These are phyloP conservation scores for Lasiosphaeria ovina DNA, from an alignment of 495 filamentous ascomycete genomes.

Conservation along the genomic window DNA sequence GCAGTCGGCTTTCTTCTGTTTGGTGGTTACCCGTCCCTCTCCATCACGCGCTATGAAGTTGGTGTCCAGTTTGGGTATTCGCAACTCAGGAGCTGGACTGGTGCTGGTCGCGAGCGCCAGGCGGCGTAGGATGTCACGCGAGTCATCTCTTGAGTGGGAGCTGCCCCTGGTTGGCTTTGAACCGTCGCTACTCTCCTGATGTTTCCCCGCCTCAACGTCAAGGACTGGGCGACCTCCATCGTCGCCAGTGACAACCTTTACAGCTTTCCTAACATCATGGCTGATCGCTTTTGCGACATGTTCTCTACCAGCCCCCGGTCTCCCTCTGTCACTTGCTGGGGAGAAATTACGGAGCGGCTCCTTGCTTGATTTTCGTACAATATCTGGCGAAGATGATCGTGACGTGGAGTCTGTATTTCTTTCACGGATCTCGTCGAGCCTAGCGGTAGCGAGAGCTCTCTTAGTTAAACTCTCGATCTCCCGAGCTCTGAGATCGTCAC, in stretches of 20 bases:
- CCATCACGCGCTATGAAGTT: not conserved
- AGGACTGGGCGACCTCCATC: not conserved
- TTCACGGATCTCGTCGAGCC: conserved; percentile 58
- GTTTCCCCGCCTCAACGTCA: not conserved
- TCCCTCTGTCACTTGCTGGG: conserved; percentile 26
- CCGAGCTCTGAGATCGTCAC: conserved; percentile 56
- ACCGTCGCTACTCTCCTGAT: not conserved
- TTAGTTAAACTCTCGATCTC: conserved; percentile 60
- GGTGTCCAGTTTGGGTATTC: conserved; percentile 1
- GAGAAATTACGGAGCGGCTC: conserved; percentile 22
- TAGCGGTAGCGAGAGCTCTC: conserved; percentile 56
- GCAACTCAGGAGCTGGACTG: conserved; percentile 40
- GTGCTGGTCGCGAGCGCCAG: conserved; percentile 61
- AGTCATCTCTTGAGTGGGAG: conserved; percentile 48
- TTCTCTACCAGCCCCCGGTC: conserved; percentile 28
- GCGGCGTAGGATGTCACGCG: conserved; percentile 62
- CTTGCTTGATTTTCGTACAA: conserved; percentile 22
- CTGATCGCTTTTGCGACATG: not conserved
- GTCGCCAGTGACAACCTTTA: not conserved
- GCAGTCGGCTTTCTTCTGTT: conserved; percentile 19
- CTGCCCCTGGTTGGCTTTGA: conserved; percentile 8
- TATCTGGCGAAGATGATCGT: conserved; percentile 35
- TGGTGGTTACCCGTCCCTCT: conserved; percentile 8
- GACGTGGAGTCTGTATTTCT: conserved; percentile 44
- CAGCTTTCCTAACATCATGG: too few species aligned